A percentile compares a stretch with the other conserved stretches of the same genome.
phyloP scores from a whole-genome alignment of 441 rosid species.

The Hypseocharis bilobata region DNA sequence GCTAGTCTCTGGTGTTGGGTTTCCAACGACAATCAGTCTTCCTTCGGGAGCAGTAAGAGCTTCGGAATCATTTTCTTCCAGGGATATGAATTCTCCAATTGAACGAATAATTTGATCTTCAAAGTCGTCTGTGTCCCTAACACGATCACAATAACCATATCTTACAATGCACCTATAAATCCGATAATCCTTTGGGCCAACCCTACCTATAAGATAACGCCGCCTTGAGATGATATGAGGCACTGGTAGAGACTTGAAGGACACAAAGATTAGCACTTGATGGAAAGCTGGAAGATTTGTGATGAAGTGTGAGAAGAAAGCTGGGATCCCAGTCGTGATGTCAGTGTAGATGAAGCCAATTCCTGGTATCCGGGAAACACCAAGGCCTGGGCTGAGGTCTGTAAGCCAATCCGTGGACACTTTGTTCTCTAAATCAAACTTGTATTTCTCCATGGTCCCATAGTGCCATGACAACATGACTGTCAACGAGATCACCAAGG shows the following conservation, averaged over 20 bases:
- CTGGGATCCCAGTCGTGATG: slow-evolving; percentile 50
- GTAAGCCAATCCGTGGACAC: slow-evolving; percentile 55
- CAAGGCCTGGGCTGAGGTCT: slow-evolving; percentile 40
- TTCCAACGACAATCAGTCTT: slow-evolving; percentile 37
- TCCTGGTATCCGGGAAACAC: slow-evolving; percentile 53
- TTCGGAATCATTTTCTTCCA: slow-evolving; percentile 37
- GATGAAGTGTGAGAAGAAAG: slow-evolving; percentile 60
- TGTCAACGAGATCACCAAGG: slow-evolving; percentile 31
- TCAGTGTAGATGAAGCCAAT: slow-evolving; percentile 52
- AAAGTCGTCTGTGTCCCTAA: slow-evolving; percentile 41
- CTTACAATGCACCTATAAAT: slow-evolving; percentile 53
- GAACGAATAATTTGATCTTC: slow-evolving; percentile 47
- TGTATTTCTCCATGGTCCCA: slow-evolving; percentile 54
- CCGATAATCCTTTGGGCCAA: slow-evolving; percentile 37
- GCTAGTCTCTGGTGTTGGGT: slow-evolving; percentile 19
- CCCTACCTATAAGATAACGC: slow-evolving; percentile 45
- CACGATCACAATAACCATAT: slow-evolving; percentile 45
- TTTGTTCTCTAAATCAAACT: slow-evolving; percentile 53
- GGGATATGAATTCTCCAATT: slow-evolving; percentile 47
- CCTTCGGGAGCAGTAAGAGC: slow-evolving; percentile 28
- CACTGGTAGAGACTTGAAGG: slow-evolving; percentile 48
- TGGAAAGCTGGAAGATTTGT: slow-evolving; percentile 60
- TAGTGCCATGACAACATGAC: slow-evolving; percentile 59
- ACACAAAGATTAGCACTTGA: slow-evolving; percentile 55
- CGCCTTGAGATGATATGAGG: slow-evolving; percentile 35